phyloP scores from a whole-genome alignment of 176 grass and related monocot genomes.

The sorghum (Sorghum bicolor) region Sorghum_bicolor_NCBIv3 NC_012875.2:55555501-55556000 shows the following conservation, averaged over 20 bases:
- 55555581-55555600: constrained; percentile 42
- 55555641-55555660: constrained; percentile 41
- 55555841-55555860: background rate
- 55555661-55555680: constrained; percentile 50
- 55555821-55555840: background rate
- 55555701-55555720: background rate
- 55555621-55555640: constrained; percentile 38
- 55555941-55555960: background rate
- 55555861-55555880: background rate
- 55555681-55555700: background rate
- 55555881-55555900: background rate
- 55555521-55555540: constrained; percentile 43
- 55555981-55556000: background rate
- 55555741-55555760: background rate
- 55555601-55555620: constrained; percentile 50
- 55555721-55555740: background rate
- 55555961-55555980: background rate
- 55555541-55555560: background rate
- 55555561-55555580: constrained; percentile 38
- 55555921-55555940: background rate
- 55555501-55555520: constrained; percentile 60
- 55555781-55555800: constrained; percentile 14
- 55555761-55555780: constrained; percentile 17
- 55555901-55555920: background rate
- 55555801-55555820: background rate